Evolutionary conservation across 768 basidiomycete species (phyloP).

Genomic region (Pisolithus marmoratus): DNA sequence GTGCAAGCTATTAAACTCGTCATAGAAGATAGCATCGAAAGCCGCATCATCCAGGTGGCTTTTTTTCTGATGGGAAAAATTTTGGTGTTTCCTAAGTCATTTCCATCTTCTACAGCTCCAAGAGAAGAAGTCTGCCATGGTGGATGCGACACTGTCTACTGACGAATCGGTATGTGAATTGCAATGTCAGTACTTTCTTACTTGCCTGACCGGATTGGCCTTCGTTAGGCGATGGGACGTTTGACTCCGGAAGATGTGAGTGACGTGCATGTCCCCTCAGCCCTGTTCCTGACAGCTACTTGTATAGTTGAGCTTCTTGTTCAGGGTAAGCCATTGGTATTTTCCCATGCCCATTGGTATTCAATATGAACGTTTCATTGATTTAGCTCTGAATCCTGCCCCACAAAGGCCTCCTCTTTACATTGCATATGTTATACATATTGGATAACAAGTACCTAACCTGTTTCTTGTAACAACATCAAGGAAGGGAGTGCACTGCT

Average conservation of each 20-base stretch:
- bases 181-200: neutral
- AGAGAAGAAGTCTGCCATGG: conserved; percentile 96
- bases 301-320: conserved; percentile 39
- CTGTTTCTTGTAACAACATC: no score
- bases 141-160: conserved; percentile 77
- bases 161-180: conserved; percentile 61
- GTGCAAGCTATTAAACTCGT: conserved; percentile 92
- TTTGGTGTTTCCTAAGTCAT: neutral
- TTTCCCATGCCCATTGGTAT: neutral
- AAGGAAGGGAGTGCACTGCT: no score
- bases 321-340: conserved; percentile 32
- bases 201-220: conserved; percentile 6
- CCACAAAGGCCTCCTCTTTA: no score
- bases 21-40: conserved; percentile 94
- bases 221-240: conserved; percentile 77
- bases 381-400: no score
- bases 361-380: neutral
- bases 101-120: conserved; percentile 50
- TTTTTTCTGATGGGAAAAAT: neutral
- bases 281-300: conserved; percentile 3
- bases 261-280: conserved; percentile 1
- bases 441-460: no score
- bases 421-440: no score
- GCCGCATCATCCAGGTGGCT: conserved; percentile 80
- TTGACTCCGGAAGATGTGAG: conserved; percentile 80